Evolutionary conservation across 139 green algal genomes (phyloP), one percentile per base, ranked within the genome.

Genomic region (Penium margaritaceum): DNA sequence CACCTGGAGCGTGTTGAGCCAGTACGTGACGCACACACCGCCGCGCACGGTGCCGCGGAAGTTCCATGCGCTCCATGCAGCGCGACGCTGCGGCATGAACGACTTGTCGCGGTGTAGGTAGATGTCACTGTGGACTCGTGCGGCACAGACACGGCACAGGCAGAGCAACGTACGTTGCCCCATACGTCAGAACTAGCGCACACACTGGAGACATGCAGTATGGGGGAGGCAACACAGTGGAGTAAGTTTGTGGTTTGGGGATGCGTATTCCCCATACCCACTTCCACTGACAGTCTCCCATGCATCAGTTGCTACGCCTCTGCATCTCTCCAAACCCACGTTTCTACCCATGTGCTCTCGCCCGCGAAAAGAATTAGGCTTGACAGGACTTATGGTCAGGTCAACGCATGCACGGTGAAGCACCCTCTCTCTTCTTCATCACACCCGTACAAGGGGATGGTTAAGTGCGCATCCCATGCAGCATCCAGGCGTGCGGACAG

Each of bases 21-120:
- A 96, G 84, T 97, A 97, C 21, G 81, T 84, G 3, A 96, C 90
- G 69, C 88, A 95, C 37, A 97, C 91, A 43, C 7, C 30, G 27
- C 74, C 64, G 27, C 58, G 19, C 70, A 47, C 6, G 36, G 27
- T 21, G 15, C 66, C 69, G n/a, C 35, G 61, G 46, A 71, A 63
- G 83, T 97, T 97, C 92, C 92, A 97, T 47, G 79, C 89, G 1
- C 90, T 80, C 92, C 92, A 97, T 7, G 82, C 78, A 38, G 84
- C 84, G 32, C 79, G 73, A 55, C 68, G 76, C 1, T 24, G 37
- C 0, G 92, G 92, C 92, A 97, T 97, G 0, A 96, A 83, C 1
- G 24, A 73, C 29, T 36, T 63, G 51, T 95, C 89, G 19, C 84
- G 89, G 80, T 97, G 92, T 70, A 97, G 85, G 67, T 88, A 95